These are phyloP conservation scores for Geotrichum fermentans DNA, from an alignment of 1,139 yeast genomes.

Conservation along the genomic window DNA sequence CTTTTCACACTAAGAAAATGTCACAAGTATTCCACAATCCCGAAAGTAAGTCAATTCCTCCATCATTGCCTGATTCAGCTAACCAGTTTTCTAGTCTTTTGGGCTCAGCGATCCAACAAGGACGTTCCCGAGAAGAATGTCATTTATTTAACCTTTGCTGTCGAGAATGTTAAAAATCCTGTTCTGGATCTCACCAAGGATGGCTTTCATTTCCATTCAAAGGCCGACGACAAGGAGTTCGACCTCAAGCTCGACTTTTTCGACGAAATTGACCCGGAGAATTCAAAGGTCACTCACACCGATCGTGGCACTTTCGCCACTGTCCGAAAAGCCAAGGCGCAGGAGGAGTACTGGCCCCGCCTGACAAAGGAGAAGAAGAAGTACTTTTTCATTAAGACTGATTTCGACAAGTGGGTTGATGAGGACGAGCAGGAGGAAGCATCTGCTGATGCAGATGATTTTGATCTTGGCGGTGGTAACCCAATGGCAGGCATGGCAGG, in stretches of 20 bases:
- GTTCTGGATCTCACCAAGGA: conserved; percentile 60
- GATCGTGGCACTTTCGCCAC: conserved; percentile 71
- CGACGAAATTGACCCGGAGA: conserved; percentile 64
- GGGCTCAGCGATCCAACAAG: conserved; percentile 94
- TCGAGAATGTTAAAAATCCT: conserved; percentile 64
- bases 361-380: conserved; percentile 70
- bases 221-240: conserved; percentile 40
- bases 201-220: conserved; percentile 53
- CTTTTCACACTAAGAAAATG: conserved; percentile 23
- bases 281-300: conserved; percentile 55
- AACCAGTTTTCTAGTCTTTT: conserved; percentile 48
- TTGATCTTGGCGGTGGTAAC: conserved; percentile 34
- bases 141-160: conserved; percentile 66
- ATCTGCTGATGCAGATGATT: conserved; percentile 41
- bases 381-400: conserved; percentile 78
- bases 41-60: conserved; percentile 43
- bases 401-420: conserved; percentile 95
- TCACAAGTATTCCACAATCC: conserved; percentile 39
- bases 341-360: conserved; percentile 89
- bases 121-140: conserved; percentile 68
- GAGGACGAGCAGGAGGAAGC: conserved; percentile 85
- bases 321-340: conserved; percentile 61
- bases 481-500: conserved; percentile 34
- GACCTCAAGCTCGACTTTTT: conserved; percentile 63
- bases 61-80: conserved; percentile 49